Conservation (phyloP, 805 yeast species). For the Wickerhamiella hasegawae region DNA sequence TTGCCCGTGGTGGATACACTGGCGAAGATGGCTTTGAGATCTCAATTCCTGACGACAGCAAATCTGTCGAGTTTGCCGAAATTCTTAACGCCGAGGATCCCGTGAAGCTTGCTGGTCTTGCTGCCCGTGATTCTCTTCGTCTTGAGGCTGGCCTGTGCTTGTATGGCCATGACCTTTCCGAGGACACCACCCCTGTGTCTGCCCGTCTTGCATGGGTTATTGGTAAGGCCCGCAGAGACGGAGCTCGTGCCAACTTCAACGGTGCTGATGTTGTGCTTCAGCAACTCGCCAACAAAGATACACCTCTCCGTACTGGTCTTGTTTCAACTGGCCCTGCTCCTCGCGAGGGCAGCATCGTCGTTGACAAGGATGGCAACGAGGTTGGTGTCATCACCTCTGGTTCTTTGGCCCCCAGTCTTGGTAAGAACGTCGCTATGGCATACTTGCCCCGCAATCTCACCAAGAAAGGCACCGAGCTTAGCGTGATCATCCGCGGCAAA, state of each 20-base stretch:
- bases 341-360: conserved; percentile 58
- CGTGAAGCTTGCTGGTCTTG: conserved; percentile 82
- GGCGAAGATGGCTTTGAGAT: conserved; percentile 98
- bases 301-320: conserved; percentile 56
- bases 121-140: conserved; percentile 94
- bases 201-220: conserved; percentile 83
- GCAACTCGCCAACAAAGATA: conserved; percentile 52
- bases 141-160: conserved; percentile 98
- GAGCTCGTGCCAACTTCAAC: conserved; percentile 39
- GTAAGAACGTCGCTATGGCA: conserved; percentile 80
- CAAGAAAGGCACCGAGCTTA: conserved; percentile 57
- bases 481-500: conserved; percentile 74
- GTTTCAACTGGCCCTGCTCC: conserved; percentile 80
- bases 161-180: conserved; percentile 83
- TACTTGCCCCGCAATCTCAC: conserved; percentile 56
- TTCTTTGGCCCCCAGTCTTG: conserved; percentile 50
- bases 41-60: conserved; percentile 41
- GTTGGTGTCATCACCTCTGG: conserved; percentile 51
- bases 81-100: conserved; percentile 34
- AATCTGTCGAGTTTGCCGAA: conserved; percentile 44
- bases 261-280: conserved; percentile 56
- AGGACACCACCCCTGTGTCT: conserved; percentile 69
- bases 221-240: conserved; percentile 57
- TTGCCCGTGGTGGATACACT: conserved; percentile 94
- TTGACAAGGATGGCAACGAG: conserved; percentile 36